Percentiles rank a stretch among this genome's conserved stretches.
Conservation (phyloP, 306 rosid species). For the Elaeagnus macrophylla region DNA sequence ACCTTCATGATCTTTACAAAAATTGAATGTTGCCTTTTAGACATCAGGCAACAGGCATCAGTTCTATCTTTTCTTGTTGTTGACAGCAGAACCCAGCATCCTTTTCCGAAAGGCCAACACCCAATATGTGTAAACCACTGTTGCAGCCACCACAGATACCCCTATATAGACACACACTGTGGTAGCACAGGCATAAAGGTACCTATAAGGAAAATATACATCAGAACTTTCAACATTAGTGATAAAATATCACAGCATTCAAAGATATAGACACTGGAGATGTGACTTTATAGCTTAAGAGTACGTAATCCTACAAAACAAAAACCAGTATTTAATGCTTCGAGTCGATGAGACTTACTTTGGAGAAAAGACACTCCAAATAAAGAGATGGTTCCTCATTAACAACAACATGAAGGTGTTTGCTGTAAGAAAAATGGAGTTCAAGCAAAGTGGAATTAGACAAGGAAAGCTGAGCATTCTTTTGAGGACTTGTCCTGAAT, state of each 20-base stretch:
- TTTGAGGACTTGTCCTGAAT: constrained; percentile 60
- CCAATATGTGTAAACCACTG: constrained; percentile 44
- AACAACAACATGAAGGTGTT: constrained; percentile 61
- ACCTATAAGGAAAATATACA: constrained; percentile 38
- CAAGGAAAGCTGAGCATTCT: constrained; percentile 65
- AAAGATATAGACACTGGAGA: background rate
- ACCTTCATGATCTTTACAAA: background rate
- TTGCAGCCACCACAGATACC: constrained; percentile 45
- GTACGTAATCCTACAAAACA: background rate
- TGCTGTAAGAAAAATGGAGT: constrained; percentile 56
- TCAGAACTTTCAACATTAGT: constrained; percentile 6
- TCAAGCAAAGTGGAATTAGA: constrained; percentile 64
- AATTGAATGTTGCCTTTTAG: constrained; percentile 14
- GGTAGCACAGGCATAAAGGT: constrained; percentile 63
- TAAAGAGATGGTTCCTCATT: constrained; percentile 92
- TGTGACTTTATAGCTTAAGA: background rate
- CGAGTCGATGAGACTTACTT: constrained; percentile 48
- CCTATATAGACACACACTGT: constrained; percentile 59
- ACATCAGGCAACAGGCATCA: background rate
- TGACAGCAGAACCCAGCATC: constrained; percentile 17
- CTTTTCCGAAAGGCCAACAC: constrained; percentile 42
- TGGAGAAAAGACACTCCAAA: constrained; percentile 96
- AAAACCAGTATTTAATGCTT: background rate
- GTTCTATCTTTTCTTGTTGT: constrained; percentile 17
- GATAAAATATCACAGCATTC: background rate